A percentile compares a stretch with the other conserved stretches of the same genome.
phyloP scores from a whole-genome alignment of 768 basidiomycete genomes.

The Baorangia bicolor region DNA sequence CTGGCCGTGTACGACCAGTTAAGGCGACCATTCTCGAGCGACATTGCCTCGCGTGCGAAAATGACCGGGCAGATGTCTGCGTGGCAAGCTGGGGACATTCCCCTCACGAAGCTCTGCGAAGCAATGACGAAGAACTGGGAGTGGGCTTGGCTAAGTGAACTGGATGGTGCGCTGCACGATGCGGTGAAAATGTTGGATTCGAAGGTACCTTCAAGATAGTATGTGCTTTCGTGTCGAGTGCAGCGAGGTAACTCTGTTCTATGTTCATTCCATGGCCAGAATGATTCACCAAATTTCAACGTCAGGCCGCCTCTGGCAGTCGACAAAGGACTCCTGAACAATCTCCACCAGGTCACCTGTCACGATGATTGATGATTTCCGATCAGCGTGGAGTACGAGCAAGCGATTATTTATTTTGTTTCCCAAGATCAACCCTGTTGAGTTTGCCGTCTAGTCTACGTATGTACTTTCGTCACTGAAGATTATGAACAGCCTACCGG shows the following conservation, averaged over 20 bases:
- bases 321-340: background rate
- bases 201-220: background rate
- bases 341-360: too few relatives aligned
- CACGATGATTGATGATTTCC: background rate
- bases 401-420: background rate
- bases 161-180: slow-evolving; percentile 22
- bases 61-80: slow-evolving; percentile 13
- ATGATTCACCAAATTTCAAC: too few relatives aligned
- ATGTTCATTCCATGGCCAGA: background rate
- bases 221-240: background rate
- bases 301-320: background rate
- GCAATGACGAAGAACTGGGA: slow-evolving; percentile 53
- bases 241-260: background rate
- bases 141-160: slow-evolving; percentile 41
- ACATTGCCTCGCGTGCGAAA: slow-evolving; percentile 32
- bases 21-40: slow-evolving; percentile 44
- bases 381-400: background rate
- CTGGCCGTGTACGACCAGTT: slow-evolving; percentile 49
- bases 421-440: background rate
- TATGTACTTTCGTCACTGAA: too few relatives aligned
- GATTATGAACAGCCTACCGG: too few relatives aligned
- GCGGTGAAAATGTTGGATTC: slow-evolving; percentile 16
- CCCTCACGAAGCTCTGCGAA: slow-evolving; percentile 40
- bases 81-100: slow-evolving; percentile 20
- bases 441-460: background rate